Base-by-base conservation (phyloP, 2,329 filamentous ascomycete genomes). In the Nakataea oryzae region DNA sequence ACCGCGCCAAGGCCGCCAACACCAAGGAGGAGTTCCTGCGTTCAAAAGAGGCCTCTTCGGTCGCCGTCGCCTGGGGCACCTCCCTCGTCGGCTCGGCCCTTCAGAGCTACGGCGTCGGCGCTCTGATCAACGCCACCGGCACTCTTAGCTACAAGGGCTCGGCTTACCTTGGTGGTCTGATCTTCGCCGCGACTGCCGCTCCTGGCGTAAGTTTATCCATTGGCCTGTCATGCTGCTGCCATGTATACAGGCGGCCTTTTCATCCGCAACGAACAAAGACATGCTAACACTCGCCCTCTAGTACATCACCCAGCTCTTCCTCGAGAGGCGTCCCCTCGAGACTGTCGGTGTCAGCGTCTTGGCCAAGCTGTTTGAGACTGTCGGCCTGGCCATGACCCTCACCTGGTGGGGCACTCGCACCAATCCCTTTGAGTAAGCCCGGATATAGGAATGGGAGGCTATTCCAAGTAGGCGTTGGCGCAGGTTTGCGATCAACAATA, bases 401-500 rank as follows among this genome's bases (percentile, higher is more conserved):
- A 96, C 91, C 74, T 97, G 91, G 89, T 97, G 93, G 93, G 93
- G 93, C 72, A 97, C 93, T 72, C 88, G 90, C 74, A 95, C 91
- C 78, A 93, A 92, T 81, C 91, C 91, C 64, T 96, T 96, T 76
- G 86, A 92, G 73, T 93, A 89, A 82, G 72, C 62, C n/a, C 70
- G 66, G 64, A 55, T 54, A 21, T 9, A 30, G 27, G 24, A n/a
- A 50, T 2, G 41, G 21, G 41, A 50, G 21, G 41, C 21, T 50
- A 24, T 17, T 50, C 21, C 41, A n/a, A 50, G 41, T n/a, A 7
- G 41, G 41, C 8, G 41, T 11, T 24, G 41, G 24, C 7, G 41
- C 8, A n/a, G 41, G 41, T 9, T n/a, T n/a, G 21, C 7, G 50
- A 29, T 55, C n/a, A 30, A n/a, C 28, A 27, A 3, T n/a, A 24